Percentiles rank a stretch among this genome's conserved stretches.
phyloP scores from a whole-genome alignment of 2,329 filamentous ascomycete genomes.

The Phialophora expanda region DNA sequence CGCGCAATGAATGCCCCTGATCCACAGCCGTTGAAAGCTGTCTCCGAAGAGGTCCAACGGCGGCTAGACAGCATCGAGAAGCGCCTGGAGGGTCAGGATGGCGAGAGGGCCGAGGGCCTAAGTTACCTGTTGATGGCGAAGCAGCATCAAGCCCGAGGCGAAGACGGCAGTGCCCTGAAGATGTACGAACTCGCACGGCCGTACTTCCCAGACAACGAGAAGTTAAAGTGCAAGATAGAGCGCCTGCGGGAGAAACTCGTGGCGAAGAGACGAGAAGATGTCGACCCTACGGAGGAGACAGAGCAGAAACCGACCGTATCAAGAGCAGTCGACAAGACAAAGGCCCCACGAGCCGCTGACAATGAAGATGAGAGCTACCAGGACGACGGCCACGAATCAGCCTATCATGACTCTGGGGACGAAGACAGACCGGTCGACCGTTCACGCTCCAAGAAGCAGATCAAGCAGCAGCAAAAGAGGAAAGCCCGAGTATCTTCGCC shows the following conservation, averaged over 20 bases:
- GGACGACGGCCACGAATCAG: conserved; percentile 44
- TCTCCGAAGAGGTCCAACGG: conserved; percentile 78
- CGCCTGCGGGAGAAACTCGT: conserved; percentile 58
- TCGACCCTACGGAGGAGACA: conserved; percentile 42
- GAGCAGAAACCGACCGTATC: conserved; percentile 11
- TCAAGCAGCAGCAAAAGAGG: conserved; percentile 26
- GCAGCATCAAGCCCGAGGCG: conserved; percentile 83
- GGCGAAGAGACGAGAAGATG: conserved; percentile 42
- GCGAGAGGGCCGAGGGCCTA: conserved; percentile 78
- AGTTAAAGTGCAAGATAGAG: conserved; percentile 65
- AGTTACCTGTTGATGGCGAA: conserved; percentile 88
- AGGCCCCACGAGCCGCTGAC: background rate
- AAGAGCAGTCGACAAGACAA: conserved; percentile 4
- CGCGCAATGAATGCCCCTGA: conserved; percentile 39
- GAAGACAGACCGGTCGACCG: conserved; percentile 44
- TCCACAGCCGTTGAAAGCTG: conserved; percentile 51
- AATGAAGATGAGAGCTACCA: conserved; percentile 39
- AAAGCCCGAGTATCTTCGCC: conserved; percentile 36
- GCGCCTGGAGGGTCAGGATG: conserved; percentile 78
- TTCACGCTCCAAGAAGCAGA: conserved; percentile 42
- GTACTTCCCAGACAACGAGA: conserved; percentile 84
- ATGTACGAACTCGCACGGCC: conserved; percentile 86
- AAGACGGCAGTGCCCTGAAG: conserved; percentile 75
- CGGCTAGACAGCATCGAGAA: conserved; percentile 84
- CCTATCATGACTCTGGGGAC: conserved; percentile 42